These are phyloP conservation scores for Fusarium heterosporum DNA, from an alignment of 2,329 filamentous ascomycete species.

Conservation along the genomic window DNA sequence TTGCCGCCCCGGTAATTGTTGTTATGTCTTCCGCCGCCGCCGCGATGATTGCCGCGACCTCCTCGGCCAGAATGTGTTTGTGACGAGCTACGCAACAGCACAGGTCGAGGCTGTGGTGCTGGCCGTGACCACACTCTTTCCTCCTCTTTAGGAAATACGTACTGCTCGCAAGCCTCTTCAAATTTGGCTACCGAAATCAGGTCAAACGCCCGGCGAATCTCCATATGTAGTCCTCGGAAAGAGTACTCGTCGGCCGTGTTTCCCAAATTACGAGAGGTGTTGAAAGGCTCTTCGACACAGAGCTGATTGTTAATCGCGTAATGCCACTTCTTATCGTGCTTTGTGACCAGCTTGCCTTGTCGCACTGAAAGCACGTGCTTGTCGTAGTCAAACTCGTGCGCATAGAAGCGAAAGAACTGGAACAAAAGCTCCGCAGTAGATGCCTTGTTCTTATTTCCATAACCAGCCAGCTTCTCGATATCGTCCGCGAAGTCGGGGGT, in stretches of 20 bases:
- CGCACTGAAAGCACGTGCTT: constrained; percentile 86
- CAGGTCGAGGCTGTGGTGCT: constrained; percentile 64
- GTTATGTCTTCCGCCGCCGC: constrained; percentile 62
- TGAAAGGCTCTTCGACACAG: constrained; percentile 98
- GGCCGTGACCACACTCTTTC: constrained; percentile 70
- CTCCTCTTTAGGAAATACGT: constrained; percentile 87
- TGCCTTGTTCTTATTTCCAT: constrained; percentile 83
- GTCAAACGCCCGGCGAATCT: constrained; percentile 89
- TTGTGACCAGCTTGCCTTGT: constrained; percentile 80
- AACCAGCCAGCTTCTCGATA: constrained; percentile 77
- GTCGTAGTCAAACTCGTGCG: constrained; percentile 91
- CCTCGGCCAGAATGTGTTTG: constrained; percentile 65
- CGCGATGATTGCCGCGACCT: constrained; percentile 61
- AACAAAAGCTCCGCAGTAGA: constrained; percentile 89
- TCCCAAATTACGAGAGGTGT: constrained; percentile 85
- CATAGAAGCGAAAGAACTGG: constrained; percentile 94
- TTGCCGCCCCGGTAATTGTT: constrained; percentile 59
- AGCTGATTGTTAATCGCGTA: constrained; percentile 82
- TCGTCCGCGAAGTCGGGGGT: constrained; percentile 89
- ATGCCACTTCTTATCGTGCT: constrained; percentile 91
- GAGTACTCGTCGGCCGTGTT: constrained; percentile 97
- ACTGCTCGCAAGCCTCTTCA: constrained; percentile 87
- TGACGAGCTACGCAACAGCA: constrained; percentile 70
- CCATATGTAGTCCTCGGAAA: constrained; percentile 89
- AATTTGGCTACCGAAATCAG: constrained; percentile 82